Conservation (phyloP, 805 yeast species). For the Huiozyma naganishii region DNA sequence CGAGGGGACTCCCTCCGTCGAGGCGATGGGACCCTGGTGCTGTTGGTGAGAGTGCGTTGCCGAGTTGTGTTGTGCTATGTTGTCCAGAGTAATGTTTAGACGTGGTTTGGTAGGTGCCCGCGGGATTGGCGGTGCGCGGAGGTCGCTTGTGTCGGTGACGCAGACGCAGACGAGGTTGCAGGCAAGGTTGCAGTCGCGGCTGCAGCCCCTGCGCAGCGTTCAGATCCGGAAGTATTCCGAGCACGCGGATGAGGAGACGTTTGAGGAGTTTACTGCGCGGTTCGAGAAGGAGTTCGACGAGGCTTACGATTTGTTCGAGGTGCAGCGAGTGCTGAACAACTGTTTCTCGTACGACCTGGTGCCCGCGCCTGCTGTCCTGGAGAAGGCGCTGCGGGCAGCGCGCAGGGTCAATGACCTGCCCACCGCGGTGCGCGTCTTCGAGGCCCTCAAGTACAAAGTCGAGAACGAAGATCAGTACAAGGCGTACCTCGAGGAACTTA, state of each 20-base stretch:
- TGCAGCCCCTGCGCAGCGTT: neutral
- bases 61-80: slow-evolving; percentile 3
- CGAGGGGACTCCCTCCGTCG: no score
- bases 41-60: no score
- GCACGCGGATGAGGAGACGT: slow-evolving; percentile 81
- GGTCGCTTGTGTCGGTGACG: no score
- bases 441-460: slow-evolving; percentile 92
- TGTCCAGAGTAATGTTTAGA: slow-evolving; percentile 13
- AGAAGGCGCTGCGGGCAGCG: slow-evolving; percentile 92
- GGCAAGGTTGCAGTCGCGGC: no score
- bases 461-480: slow-evolving; percentile 89
- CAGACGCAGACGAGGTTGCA: no score
- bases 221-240: slow-evolving; percentile 60
- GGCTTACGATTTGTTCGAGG: slow-evolving; percentile 80
- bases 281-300: slow-evolving; percentile 94
- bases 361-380: slow-evolving; percentile 93
- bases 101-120: slow-evolving; percentile 2
- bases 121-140: no score
- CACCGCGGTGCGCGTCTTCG: slow-evolving; percentile 96
- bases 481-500: slow-evolving; percentile 91
- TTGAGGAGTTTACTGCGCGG: slow-evolving; percentile 85
- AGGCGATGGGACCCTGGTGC: no score
- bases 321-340: slow-evolving; percentile 91
- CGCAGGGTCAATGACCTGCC: slow-evolving; percentile 99
- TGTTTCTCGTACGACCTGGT: slow-evolving; percentile 97